These are phyloP conservation scores for Pichia californica DNA, from an alignment of 805 yeast species.

Conservation along the genomic window DNA sequence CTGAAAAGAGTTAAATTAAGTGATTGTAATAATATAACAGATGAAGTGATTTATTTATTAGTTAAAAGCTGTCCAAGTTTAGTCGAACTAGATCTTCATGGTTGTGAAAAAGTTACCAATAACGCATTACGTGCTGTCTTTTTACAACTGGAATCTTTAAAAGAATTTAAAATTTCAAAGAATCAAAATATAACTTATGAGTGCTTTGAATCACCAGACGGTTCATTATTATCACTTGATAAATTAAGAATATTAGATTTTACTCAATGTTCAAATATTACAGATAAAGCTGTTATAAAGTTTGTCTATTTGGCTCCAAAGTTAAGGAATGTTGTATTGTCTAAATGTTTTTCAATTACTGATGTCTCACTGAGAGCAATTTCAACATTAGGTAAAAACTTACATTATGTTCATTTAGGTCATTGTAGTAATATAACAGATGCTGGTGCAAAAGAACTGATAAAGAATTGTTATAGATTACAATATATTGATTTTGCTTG, in stretches of 20 bases:
- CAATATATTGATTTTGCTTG: conserved; percentile 95
- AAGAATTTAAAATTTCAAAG: conserved; percentile 79
- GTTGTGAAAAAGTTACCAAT: conserved; percentile 70
- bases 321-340: conserved; percentile 77
- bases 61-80: conserved; percentile 69
- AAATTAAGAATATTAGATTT: conserved; percentile 77
- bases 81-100: conserved; percentile 86
- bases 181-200: conserved; percentile 64
- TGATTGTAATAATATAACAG: conserved; percentile 61
- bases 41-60: conserved; percentile 51
- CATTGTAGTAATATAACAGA: conserved; percentile 91
- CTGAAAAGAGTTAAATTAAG: conserved; percentile 79
- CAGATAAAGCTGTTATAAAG: conserved; percentile 70
- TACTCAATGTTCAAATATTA: conserved; percentile 73
- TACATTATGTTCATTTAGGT: conserved; percentile 89
- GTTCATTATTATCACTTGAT: conserved; percentile 38
- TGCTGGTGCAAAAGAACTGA: conserved; percentile 70
- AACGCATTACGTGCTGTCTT: conserved; percentile 52
- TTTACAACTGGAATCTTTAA: conserved; percentile 55
- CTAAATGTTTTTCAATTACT: conserved; percentile 83
- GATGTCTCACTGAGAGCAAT: conserved; percentile 71
- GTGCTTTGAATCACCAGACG: conserved; percentile 40
- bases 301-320: conserved; percentile 77
- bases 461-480: conserved; percentile 72
- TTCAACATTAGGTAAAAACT: conserved; percentile 65